Percentiles rank a stretch among this genome's conserved stretches.
phyloP scores from a whole-genome alignment of 495 filamentous ascomycete genomes.

The Bombardia bombarda region DNA sequence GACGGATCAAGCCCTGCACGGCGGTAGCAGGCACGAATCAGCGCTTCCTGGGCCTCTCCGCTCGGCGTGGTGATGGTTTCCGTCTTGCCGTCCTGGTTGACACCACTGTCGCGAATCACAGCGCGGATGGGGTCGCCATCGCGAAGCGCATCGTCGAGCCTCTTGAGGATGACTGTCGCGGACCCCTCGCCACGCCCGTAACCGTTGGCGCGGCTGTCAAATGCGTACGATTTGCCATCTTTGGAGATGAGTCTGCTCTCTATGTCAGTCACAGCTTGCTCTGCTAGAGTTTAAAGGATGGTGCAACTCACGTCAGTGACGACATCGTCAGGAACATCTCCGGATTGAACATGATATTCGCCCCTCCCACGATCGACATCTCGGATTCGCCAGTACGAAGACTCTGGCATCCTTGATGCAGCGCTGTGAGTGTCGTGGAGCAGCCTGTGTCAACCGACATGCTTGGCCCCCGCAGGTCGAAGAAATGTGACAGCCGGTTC shows the following conservation, averaged over 20 bases:
- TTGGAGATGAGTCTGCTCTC: conserved; percentile 19
- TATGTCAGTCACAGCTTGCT: neutral
- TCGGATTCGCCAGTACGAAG: conserved; percentile 41
- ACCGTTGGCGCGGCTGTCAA: conserved; percentile 51
- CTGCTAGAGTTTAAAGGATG: neutral
- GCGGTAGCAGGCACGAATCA: conserved; percentile 43
- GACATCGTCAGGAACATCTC: conserved; percentile 28
- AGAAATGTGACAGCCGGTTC: conserved; percentile 51
- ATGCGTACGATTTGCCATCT: conserved; percentile 27
- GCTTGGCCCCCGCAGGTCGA: conserved; percentile 46
- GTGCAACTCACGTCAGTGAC: conserved; percentile 17
- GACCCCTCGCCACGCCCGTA: conserved; percentile 57
- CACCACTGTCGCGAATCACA: conserved; percentile 47
- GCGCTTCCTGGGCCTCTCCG: conserved; percentile 38
- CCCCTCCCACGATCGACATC: conserved; percentile 38
- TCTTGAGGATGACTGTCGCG: conserved; percentile 49
- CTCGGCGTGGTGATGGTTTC: conserved; percentile 40
- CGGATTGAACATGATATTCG: conserved; percentile 26
- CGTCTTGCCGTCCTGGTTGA: conserved; percentile 51
- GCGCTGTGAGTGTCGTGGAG: conserved; percentile 43
- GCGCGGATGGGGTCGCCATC: conserved; percentile 51
- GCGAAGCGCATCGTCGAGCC: conserved; percentile 43
- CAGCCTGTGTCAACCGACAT: conserved; percentile 56
- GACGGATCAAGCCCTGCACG: conserved; percentile 34
- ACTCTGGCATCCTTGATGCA: conserved; percentile 43